Conservation (phyloP, 805 yeast species). For the Zygoascus tannicola region DNA sequence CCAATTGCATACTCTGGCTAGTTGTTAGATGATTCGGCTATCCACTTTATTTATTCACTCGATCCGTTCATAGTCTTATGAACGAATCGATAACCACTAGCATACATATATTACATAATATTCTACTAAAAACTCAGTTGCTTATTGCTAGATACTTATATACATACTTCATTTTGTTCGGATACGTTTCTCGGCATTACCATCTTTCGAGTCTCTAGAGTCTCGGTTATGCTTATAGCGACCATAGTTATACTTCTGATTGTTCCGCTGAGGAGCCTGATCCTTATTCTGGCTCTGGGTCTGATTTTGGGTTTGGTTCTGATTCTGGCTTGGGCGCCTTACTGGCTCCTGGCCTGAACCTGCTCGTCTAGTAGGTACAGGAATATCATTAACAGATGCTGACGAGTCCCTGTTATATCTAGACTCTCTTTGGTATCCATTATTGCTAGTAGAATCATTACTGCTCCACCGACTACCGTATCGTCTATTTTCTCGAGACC, state of each 20-base stretch:
- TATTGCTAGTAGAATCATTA: neutral
- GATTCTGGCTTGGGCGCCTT: neutral
- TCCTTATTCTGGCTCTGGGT: neutral
- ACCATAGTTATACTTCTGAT: neutral
- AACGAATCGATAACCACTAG: too few relatives aligned
- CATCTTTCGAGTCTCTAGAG: neutral
- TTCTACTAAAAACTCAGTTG: too few relatives aligned
- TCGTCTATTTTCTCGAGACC: neutral
- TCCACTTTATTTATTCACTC: neutral
- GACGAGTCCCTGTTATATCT: neutral
- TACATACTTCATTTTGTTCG: neutral
- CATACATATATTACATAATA: too few relatives aligned
- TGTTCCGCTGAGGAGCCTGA: neutral
- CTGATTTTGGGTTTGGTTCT: neutral
- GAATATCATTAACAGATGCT: conserved; percentile 1
- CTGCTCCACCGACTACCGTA: neutral
- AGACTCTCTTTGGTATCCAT: neutral
- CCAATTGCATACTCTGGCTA: neutral
- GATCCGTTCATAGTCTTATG: too few relatives aligned
- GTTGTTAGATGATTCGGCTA: neutral
- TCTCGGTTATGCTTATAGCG: neutral
- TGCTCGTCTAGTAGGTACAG: neutral
- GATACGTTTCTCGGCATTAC: neutral
- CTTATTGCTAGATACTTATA: too few relatives aligned
- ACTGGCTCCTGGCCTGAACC: neutral